These are phyloP conservation scores for Sextonia rubra DNA, from an alignment of 164 flowering plant species.

Conservation along the genomic window DNA sequence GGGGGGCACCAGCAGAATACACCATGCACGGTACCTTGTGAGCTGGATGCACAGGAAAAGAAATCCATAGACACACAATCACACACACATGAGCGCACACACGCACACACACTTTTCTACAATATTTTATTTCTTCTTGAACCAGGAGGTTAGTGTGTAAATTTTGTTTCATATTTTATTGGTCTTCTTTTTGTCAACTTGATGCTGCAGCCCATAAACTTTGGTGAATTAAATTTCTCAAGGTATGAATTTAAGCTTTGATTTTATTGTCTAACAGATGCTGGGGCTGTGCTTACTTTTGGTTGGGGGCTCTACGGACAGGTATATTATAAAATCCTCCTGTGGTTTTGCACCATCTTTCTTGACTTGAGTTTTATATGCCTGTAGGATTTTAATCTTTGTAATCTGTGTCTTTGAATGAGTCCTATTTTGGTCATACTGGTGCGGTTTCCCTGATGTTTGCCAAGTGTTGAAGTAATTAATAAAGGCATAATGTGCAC, in stretches of 20 bases:
- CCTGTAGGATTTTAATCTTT: too few species aligned
- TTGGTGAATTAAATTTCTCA: not conserved
- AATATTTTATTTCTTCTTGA: not conserved
- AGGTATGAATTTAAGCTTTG: not conserved
- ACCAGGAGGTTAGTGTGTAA: not conserved
- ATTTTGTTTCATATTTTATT: too few species aligned
- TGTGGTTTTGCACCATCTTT: not conserved
- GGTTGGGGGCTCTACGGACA: slow-evolving; percentile 99
- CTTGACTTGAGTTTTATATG: not conserved
- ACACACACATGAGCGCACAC: not conserved
- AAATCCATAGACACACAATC: not conserved
- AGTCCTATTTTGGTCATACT: too few species aligned
- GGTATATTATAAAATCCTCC: slow-evolving; percentile 29
- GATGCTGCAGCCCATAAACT: not conserved
- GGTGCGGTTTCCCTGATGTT: too few species aligned
- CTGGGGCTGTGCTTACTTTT: slow-evolving; percentile 89
- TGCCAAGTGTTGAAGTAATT: too few species aligned
- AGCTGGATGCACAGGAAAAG: not conserved
- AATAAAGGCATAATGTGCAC: too few species aligned
- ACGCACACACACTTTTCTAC: not conserved
- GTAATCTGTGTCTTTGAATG: too few species aligned
- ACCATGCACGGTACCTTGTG: too few species aligned
- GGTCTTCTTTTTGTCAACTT: not conserved
- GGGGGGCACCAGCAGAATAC: too few species aligned
- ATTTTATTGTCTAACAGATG: slow-evolving; percentile 46